Evolutionary conservation across 1,284 basidiomycete species (phyloP).

Genomic region (Naganishia liquefaciens): DNA sequence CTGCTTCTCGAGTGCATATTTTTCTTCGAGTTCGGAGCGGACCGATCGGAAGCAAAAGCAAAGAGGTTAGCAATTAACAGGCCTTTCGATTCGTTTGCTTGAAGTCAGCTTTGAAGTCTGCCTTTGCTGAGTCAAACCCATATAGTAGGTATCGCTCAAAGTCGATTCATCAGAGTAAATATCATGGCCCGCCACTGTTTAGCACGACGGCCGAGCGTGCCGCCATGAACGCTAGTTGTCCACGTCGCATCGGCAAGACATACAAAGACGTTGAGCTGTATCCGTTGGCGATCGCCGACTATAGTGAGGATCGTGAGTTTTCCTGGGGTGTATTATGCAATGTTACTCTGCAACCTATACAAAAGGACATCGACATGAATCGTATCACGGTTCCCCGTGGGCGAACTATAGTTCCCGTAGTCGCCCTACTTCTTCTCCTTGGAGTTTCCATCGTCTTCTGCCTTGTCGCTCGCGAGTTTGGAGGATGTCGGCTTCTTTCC

Average conservation of each 20-base stretch:
- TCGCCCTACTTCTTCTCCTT: not conserved
- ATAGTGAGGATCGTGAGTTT: no score
- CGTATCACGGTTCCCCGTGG: no score
- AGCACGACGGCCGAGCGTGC: no score
- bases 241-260: no score
- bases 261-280: no score
- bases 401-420: not conserved
- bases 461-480: not conserved
- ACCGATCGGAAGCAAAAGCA: slow-evolving; percentile 12
- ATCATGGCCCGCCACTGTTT: not conserved
- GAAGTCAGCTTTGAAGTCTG: not conserved
- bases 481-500: not conserved
- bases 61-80: no score
- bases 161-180: no score
- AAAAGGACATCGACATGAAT: not conserved
- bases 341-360: no score
- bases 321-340: no score
- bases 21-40: slow-evolving; percentile 9
- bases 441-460: not conserved
- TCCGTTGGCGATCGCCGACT: no score
- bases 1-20: not conserved
- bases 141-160: no score
- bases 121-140: not conserved
- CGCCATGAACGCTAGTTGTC: no score
- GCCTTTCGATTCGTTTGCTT: not conserved